A percentile compares a stretch with the other conserved stretches of the same genome.
Evolutionary conservation across 2,329 filamentous ascomycete species (phyloP).

Genomic region (Colletotrichum higginsianum): DNA sequence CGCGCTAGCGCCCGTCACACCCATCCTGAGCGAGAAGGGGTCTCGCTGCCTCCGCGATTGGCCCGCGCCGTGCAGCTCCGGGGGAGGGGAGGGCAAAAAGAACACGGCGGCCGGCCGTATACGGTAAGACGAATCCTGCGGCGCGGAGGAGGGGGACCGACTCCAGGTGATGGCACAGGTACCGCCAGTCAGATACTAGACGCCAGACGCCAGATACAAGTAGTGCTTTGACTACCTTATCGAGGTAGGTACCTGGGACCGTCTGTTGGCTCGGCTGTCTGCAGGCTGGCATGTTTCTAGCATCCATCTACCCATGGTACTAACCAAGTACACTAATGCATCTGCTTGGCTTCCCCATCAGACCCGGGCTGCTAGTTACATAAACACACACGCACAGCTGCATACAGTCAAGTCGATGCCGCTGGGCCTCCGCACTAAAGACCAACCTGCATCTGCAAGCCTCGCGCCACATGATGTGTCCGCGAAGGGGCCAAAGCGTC

Average conservation of each 20-base stretch:
- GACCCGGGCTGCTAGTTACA: no score
- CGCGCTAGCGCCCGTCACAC: conserved; percentile 14
- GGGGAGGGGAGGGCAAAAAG: neutral
- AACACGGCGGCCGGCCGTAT: neutral
- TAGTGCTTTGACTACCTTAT: no score
- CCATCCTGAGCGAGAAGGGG: neutral
- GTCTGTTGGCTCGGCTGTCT: no score
- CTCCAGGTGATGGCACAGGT: conserved; percentile 4
- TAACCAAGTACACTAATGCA: no score
- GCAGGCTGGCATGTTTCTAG: no score
- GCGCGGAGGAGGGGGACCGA: neutral
- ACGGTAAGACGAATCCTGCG: neutral
- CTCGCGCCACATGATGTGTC: conserved; percentile 34
- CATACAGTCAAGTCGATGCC: conserved; percentile 9
- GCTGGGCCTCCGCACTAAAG: conserved; percentile 11
- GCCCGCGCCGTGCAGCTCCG: conserved; percentile 11
- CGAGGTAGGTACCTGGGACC: no score
- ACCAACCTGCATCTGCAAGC: conserved; percentile 27
- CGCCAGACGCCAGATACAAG: no score
- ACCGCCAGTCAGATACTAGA: no score
- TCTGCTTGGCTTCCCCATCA: no score
- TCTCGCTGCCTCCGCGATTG: conserved; percentile 35
- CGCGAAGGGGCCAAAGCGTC: conserved; percentile 26
- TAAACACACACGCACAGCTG: no score
- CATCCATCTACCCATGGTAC: no score